A percentile compares a stretch with the other conserved stretches of the same genome.
These are phyloP conservation scores for Neonectria sp. DNA, from an alignment of 2,329 filamentous ascomycete species.

Conservation along the genomic window DNA sequence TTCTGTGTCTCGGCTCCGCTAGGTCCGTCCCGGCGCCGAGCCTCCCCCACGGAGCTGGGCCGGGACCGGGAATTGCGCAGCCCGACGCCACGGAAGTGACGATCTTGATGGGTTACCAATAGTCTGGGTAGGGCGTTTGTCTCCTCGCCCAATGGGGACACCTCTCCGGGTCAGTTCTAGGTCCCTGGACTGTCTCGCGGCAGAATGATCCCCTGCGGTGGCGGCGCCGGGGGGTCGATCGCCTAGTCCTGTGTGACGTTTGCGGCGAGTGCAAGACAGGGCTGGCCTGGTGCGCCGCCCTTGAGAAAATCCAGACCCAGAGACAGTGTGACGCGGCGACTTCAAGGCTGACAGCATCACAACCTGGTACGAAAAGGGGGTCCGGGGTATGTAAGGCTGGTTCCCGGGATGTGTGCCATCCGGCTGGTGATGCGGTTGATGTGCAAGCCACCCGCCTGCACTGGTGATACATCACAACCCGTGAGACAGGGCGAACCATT, in stretches of 20 bases:
- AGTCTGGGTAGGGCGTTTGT: slow-evolving; percentile 23
- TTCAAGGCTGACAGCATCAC: slow-evolving; percentile 2
- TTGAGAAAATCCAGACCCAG: slow-evolving; percentile 2
- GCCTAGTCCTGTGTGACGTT: slow-evolving; percentile 7
- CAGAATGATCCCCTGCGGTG: slow-evolving; percentile 22
- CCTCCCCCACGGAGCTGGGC: slow-evolving; percentile 11
- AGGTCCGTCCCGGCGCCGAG: slow-evolving; percentile 21
- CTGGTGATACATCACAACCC: slow-evolving; percentile 19
- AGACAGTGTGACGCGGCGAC: slow-evolving; percentile 2
- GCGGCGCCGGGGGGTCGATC: slow-evolving; percentile 30
- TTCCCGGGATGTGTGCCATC: not conserved
- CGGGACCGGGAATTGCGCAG: slow-evolving; percentile 14
- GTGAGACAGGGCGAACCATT: slow-evolving; percentile 24
- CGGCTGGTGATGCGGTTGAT: slow-evolving; percentile 11
- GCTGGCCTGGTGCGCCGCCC: not conserved
- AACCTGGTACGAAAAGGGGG: slow-evolving; percentile 12
- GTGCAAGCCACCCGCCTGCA: slow-evolving; percentile 24
- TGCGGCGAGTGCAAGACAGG: slow-evolving; percentile 7
- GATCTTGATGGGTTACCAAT: slow-evolving; percentile 23
- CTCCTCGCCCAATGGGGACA: slow-evolving; percentile 15
- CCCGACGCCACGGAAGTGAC: slow-evolving; percentile 17
- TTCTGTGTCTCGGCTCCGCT: slow-evolving; percentile 16
- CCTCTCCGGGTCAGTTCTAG: slow-evolving; percentile 15
- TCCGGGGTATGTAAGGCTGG: slow-evolving; percentile 7
- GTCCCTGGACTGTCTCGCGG: slow-evolving; percentile 35